A percentile compares a stretch with the other conserved stretches of the same genome.
phyloP scores from a whole-genome alignment of 257 asterid species.

The Primulina huaijiensis region DNA sequence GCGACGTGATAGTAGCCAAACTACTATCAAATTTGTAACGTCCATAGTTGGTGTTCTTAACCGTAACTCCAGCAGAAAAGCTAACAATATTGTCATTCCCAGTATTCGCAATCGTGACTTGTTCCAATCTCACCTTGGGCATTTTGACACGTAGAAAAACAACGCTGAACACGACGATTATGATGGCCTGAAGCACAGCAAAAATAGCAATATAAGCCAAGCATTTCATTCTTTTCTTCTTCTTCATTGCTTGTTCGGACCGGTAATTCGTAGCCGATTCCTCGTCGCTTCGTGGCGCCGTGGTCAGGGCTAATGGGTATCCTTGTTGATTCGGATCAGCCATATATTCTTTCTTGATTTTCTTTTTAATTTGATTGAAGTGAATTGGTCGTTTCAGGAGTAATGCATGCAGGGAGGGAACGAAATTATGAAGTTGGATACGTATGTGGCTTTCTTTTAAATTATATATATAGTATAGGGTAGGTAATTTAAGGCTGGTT shows the following conservation, averaged over 20 bases:
- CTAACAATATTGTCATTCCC: conserved; percentile 3
- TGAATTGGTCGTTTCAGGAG: no score
- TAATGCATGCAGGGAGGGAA: background rate
- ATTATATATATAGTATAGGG: background rate
- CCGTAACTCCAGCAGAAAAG: conserved; percentile 23
- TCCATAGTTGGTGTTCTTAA: conserved; percentile 38
- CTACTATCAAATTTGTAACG: conserved; percentile 31
- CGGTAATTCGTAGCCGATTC: conserved; percentile 28
- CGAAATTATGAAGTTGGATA: background rate
- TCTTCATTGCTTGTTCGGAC: conserved; percentile 22
- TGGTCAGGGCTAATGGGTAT: conserved; percentile 42
- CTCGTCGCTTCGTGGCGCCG: conserved; percentile 41
- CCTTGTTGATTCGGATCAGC: conserved; percentile 33
- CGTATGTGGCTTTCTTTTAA: background rate
- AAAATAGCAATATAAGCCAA: conserved; percentile 28
- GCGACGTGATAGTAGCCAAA: conserved; percentile 20
- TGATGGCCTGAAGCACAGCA: conserved; percentile 26
- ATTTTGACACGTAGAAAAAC: conserved; percentile 27
- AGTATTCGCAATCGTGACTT: conserved; percentile 5
- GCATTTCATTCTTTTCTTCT: conserved; percentile 34
- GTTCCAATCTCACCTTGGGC: conserved; percentile 32
- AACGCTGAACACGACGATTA: conserved; percentile 31
- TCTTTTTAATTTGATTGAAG: no score
- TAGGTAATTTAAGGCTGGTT: background rate
- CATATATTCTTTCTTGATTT: conserved; percentile 17